Evolutionary conservation across 139 green algal genomes (phyloP), one percentile per base, ranked within the genome.

Genomic region (Closterium sp.): DNA sequence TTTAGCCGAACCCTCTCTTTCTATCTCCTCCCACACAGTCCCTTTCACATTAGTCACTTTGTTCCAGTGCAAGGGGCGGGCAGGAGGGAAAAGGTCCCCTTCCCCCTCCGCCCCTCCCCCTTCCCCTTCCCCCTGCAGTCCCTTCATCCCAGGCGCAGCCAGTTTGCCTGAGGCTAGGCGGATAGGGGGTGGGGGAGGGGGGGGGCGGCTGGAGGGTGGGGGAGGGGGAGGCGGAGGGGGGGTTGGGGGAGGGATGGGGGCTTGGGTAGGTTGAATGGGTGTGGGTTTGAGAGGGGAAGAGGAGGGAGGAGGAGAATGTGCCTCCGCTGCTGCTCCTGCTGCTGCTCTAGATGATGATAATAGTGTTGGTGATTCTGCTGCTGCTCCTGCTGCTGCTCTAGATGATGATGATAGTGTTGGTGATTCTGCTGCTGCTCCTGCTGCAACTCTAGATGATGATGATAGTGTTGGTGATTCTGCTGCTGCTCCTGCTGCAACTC

Each of bases 221-320:
- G 85, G 85, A 87, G 85, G 85, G 85, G 85, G 85, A 87, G 85
- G 85, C 85, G 85, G 85, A 29, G 85, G 85, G 22, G n/a, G 27
- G 2, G 17, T 22, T 27, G 62, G 62, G 19, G 62, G 17, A 79
- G 11, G 19, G 27, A 13, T 0, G 62, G 62, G 19, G 17, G 17
- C 38, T 50, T 50, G 38, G 38, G 38, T 50, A 50, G 38, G 38
- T 50, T 50, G 62, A 79, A 27, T 5, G 17, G 62, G 17, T 79
- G 17, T 79, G 62, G 62, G 17, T 24, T 79, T 79, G 62, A 79
- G 62, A 4, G 62, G 62, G 62, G 17, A 13, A 27, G 62, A 24
- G 50, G 17, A 73, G 19, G 62, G 62, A 79, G 13, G 62, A 79
- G 62, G 17, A 79, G 62, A 13, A 24, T 13, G 38, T 50, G 38